Percentiles rank a stretch among this genome's conserved stretches.
Evolutionary conservation across 2,329 filamentous ascomycete species (phyloP).

Genomic region (Penicillium sclerotiorum): DNA sequence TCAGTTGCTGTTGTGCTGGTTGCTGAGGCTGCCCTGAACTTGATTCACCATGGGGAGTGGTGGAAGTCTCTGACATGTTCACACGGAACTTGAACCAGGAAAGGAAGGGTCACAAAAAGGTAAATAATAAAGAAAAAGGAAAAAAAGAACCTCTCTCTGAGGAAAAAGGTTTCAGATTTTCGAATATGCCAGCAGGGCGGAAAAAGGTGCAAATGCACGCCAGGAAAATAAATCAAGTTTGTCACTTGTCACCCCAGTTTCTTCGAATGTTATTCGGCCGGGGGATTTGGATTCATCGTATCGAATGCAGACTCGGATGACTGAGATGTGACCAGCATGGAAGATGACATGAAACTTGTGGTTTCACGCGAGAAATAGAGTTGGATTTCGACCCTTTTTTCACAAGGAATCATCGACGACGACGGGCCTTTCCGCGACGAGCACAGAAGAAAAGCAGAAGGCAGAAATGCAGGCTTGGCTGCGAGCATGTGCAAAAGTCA

Average conservation of each 20-base stretch:
- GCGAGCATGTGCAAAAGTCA: conserved; percentile 10
- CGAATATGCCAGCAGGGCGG: not conserved
- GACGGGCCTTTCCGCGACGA: not conserved
- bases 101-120: not conserved
- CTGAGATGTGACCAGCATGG: not conserved
- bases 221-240: not conserved
- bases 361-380: no score
- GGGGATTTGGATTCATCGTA: conserved; percentile 5
- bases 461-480: conserved; percentile 8
- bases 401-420: conserved; percentile 12
- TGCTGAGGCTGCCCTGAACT: conserved; percentile 22
- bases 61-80: conserved; percentile 33
- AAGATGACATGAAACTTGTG: not conserved
- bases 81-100: conserved; percentile 11
- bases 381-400: no score
- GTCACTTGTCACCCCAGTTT: no score
- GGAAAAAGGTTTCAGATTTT: no score
- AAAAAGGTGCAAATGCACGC: not conserved
- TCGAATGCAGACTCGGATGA: not conserved
- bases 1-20: conserved; percentile 35
- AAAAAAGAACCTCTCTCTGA: no score
- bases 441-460: not conserved
- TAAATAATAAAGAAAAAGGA: no score
- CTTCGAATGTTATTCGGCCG: not conserved
- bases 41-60: conserved; percentile 23